phyloP scores from a whole-genome alignment of 139 green algal species.

The Coccomyxa sp. region DNA sequence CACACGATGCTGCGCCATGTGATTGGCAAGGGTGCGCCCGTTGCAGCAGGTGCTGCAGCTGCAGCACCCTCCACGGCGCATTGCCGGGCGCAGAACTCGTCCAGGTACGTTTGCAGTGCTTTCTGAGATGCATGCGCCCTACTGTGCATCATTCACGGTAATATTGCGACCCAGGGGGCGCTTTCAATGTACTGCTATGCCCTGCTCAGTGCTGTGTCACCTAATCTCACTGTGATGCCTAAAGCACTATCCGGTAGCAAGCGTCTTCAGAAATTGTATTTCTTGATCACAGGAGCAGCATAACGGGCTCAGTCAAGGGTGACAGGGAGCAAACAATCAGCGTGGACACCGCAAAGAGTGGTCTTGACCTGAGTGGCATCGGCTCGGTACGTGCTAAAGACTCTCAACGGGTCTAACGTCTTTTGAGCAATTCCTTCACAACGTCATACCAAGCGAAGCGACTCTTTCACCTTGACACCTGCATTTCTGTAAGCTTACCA shows the following conservation, averaged over 20 bases:
- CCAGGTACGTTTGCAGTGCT: not conserved
- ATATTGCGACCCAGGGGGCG: too few species aligned
- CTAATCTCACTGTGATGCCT: not conserved
- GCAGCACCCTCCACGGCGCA: not conserved
- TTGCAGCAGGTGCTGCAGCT: not conserved
- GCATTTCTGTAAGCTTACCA: not conserved
- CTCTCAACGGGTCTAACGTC: not conserved
- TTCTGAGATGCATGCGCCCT: not conserved
- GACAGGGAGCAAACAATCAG: too few species aligned
- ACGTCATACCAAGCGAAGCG: not conserved
- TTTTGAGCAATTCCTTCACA: not conserved
- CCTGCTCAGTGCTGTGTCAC: not conserved
- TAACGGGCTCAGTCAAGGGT: too few species aligned
- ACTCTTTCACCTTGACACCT: not conserved
- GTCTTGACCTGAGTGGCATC: not conserved
- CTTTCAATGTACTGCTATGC: not conserved
- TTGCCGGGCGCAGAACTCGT: not conserved
- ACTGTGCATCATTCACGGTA: too few species aligned
- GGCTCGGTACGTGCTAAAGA: not conserved
- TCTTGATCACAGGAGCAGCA: too few species aligned
- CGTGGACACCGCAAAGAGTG: not conserved
- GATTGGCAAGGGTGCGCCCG: not conserved
- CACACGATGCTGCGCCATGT: not conserved
- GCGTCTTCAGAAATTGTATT: too few species aligned
- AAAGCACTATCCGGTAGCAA: not conserved